Conservation (phyloP, 352 stramenopile genomes). For the Globisporangium polare region DNA sequence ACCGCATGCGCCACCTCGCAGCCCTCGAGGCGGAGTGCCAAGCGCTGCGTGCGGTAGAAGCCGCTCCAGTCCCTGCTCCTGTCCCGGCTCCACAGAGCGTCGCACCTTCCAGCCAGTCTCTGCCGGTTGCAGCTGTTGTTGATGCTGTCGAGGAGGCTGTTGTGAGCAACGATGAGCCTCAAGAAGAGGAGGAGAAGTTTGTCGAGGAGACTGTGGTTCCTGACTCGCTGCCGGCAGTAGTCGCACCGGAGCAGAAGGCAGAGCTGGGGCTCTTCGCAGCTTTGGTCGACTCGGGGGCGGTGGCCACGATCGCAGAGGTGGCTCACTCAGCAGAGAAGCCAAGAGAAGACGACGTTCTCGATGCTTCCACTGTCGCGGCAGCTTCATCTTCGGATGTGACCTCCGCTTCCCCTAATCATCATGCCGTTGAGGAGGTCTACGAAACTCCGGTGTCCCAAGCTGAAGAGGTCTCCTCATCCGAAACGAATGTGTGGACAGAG, state of each 20-base stretch:
- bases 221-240: background rate
- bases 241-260: background rate
- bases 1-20: constrained; percentile 37
- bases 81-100: background rate
- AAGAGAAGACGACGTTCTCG: background rate
- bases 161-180: background rate
- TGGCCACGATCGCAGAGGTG: background rate
- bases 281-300: background rate
- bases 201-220: background rate
- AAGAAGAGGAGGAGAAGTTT: background rate
- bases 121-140: background rate
- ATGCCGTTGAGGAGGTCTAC: background rate
- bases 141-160: background rate
- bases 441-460: background rate
- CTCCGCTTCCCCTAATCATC: background rate
- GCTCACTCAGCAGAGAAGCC: background rate
- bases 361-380: too few species aligned
- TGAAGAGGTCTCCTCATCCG: background rate
- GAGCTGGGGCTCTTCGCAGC: background rate
- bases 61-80: background rate
- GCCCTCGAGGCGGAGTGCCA: constrained; percentile 34
- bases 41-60: constrained; percentile 3
- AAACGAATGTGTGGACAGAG: background rate
- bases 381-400: background rate
- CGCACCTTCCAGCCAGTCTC: background rate